These are phyloP conservation scores for Aspergillus pseudonomiae DNA, from an alignment of 2,329 filamentous ascomycete species.

Conservation along the genomic window DNA sequence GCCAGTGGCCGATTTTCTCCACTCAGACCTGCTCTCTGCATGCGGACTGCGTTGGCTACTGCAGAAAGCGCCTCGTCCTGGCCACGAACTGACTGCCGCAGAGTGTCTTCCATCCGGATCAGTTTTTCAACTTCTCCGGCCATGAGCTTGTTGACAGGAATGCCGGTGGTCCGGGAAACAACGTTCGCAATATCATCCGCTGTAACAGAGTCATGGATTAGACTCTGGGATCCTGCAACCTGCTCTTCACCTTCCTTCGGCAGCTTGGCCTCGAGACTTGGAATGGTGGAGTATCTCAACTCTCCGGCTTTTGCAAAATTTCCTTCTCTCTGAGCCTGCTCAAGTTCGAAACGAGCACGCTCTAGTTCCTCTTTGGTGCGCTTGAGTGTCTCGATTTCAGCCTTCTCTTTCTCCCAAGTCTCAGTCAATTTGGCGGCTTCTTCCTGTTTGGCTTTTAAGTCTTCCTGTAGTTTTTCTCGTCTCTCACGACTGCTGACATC, in stretches of 20 bases:
- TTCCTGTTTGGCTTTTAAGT: constrained; percentile 74
- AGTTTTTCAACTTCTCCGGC: constrained; percentile 93
- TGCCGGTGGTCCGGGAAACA: constrained; percentile 88
- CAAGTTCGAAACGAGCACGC: constrained; percentile 79
- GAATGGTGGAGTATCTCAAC: constrained; percentile 85
- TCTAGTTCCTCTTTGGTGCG: constrained; percentile 87
- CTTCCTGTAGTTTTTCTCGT: constrained; percentile 78
- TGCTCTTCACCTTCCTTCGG: constrained; percentile 69
- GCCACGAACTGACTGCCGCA: constrained; percentile 81
- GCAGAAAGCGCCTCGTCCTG: constrained; percentile 92
- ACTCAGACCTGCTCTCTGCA: constrained; percentile 89
- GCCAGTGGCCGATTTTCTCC: constrained; percentile 90
- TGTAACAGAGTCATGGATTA: constrained; percentile 94
- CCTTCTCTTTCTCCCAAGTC: constrained; percentile 87
- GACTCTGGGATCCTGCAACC: constrained; percentile 50
- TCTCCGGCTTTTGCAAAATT: constrained; percentile 92
- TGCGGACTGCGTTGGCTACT: constrained; percentile 88
- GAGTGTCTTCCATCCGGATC: constrained; percentile 90
- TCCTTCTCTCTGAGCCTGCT: constrained; percentile 82
- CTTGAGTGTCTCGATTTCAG: constrained; percentile 85
- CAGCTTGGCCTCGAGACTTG: constrained; percentile 74
- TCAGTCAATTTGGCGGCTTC: constrained; percentile 75
- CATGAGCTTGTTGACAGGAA: constrained; percentile 89
- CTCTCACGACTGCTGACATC: constrained; percentile 88
- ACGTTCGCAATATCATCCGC: constrained; percentile 92